Evolutionary conservation across 1,139 yeast genomes (phyloP).

Genomic region (Sugiyamaella pinicola): DNA sequence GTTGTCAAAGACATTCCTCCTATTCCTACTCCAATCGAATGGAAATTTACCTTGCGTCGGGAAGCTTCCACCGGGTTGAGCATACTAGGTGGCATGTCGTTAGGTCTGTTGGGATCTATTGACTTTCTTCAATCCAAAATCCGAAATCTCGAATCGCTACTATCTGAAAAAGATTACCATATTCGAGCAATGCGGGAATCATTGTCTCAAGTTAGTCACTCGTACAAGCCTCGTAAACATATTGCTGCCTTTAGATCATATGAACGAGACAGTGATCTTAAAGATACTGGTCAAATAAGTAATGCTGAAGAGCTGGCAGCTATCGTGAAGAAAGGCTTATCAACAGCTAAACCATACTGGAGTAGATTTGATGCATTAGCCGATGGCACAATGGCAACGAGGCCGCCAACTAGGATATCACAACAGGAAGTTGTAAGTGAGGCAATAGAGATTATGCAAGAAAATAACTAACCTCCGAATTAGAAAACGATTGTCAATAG

Average conservation of each 20-base stretch:
- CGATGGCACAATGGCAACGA: neutral
- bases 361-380: neutral
- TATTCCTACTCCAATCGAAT: constrained; percentile 24
- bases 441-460: too few species aligned
- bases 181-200: constrained; percentile 23
- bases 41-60: constrained; percentile 22
- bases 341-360: constrained; percentile 4
- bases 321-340: neutral
- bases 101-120: constrained; percentile 18
- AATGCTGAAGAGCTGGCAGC: neutral
- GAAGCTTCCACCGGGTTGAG: neutral
- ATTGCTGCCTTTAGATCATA: constrained; percentile 13
- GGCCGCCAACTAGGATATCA: neutral
- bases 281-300: neutral
- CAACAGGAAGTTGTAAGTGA: neutral
- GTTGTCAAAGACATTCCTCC: constrained; percentile 18
- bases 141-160: constrained; percentile 16
- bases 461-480: neutral
- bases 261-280: neutral
- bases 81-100: constrained; percentile 18
- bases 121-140: constrained; percentile 16
- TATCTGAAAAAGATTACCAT: constrained; percentile 29
- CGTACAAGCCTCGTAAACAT: constrained; percentile 23
- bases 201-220: constrained; percentile 19
- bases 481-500: neutral